These are phyloP conservation scores for Claviceps arundinis DNA, from an alignment of 2,329 filamentous ascomycete species.

Conservation along the genomic window DNA sequence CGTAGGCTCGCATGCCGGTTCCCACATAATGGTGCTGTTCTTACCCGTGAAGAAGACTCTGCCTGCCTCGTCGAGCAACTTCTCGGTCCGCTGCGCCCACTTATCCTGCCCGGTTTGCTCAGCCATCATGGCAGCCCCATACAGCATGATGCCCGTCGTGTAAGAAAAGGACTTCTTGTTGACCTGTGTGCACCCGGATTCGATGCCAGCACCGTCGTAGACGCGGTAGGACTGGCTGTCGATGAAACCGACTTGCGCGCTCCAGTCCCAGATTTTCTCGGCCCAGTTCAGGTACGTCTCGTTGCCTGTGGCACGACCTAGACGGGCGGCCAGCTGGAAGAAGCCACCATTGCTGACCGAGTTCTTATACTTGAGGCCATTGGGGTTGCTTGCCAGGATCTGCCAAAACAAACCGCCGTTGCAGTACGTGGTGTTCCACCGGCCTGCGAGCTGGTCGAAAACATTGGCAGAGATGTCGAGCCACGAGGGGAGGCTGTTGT, in stretches of 20 bases:
- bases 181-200: slow-evolving; percentile 37
- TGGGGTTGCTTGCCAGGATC: slow-evolving; percentile 59
- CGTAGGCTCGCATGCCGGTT: slow-evolving; percentile 49
- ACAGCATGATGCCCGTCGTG: slow-evolving; percentile 50
- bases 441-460: slow-evolving; percentile 54
- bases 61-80: slow-evolving; percentile 36
- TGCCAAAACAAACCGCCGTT: slow-evolving; percentile 69
- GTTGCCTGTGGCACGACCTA: slow-evolving; percentile 57
- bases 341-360: slow-evolving; percentile 69
- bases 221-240: slow-evolving; percentile 36
- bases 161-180: slow-evolving; percentile 51
- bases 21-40: slow-evolving; percentile 48
- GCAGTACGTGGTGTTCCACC: slow-evolving; percentile 59
- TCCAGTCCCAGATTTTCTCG: slow-evolving; percentile 52
- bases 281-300: slow-evolving; percentile 55
- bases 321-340: slow-evolving; percentile 66
- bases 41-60: slow-evolving; percentile 43
- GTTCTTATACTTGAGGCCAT: slow-evolving; percentile 75
- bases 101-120: slow-evolving; percentile 40
- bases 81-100: slow-evolving; percentile 40
- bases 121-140: slow-evolving; percentile 50
- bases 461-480: slow-evolving; percentile 54
- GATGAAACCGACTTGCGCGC: slow-evolving; percentile 41
- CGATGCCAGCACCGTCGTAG: slow-evolving; percentile 47
- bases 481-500: slow-evolving; percentile 47